Percentiles rank a stretch among this genome's conserved stretches.
Conservation (phyloP, 768 basidiomycete species). For the Tephrocybe sp. region DNA sequence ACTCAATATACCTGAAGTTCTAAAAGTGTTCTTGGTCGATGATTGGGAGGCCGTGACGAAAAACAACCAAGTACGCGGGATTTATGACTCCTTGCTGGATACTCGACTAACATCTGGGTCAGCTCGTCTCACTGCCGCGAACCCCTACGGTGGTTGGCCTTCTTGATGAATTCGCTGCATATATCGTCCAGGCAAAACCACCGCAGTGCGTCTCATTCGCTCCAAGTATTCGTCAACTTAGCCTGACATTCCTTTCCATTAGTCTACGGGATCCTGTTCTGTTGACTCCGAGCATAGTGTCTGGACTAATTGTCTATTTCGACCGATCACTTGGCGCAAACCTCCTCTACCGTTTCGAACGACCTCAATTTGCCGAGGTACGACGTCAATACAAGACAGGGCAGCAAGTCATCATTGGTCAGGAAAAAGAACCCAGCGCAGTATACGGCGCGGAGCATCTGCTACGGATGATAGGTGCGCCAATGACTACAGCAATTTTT, state of each 20-base stretch:
- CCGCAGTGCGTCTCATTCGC: constrained; percentile 37
- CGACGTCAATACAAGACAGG: constrained; percentile 74
- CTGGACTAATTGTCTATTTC: constrained; percentile 89
- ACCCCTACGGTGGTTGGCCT: constrained; percentile 76
- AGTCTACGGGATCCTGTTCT: constrained; percentile 71
- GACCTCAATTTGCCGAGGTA: constrained; percentile 86
- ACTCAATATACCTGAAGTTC: constrained; percentile 83
- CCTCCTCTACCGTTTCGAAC: constrained; percentile 92
- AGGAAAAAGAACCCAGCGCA: constrained; percentile 84
- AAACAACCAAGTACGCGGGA: constrained; percentile 71
- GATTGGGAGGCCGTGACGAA: constrained; percentile 99
- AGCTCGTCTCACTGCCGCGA: constrained; percentile 87
- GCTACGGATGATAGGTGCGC: constrained; percentile 85
- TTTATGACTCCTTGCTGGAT: not conserved
- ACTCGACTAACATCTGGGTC: not conserved
- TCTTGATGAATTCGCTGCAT: constrained; percentile 72
- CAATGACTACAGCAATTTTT: not conserved
- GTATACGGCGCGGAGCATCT: constrained; percentile 96
- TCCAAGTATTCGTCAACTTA: not conserved
- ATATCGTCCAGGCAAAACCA: constrained; percentile 53
- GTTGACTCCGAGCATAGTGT: constrained; percentile 76
- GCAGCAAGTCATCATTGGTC: constrained; percentile 59
- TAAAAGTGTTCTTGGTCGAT: constrained; percentile 89
- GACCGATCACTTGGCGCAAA: constrained; percentile 89
- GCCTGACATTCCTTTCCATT: not conserved